A percentile compares a stretch with the other conserved stretches of the same genome.
Conservation (phyloP, 1,284 basidiomycete species). For the Cryptococcus sp. region DNA sequence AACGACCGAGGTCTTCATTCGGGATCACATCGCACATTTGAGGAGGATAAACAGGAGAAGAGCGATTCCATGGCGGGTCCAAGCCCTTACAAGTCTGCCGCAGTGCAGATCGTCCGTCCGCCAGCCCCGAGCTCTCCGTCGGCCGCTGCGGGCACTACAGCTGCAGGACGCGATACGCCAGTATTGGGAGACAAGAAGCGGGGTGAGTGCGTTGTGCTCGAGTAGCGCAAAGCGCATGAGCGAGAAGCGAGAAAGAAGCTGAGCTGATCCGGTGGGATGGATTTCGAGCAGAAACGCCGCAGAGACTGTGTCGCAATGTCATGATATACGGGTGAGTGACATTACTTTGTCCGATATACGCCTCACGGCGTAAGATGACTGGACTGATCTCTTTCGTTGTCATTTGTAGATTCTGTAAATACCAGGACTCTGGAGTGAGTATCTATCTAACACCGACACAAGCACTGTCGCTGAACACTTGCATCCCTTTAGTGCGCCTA, state of each 20-base stretch:
- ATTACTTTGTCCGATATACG: neutral
- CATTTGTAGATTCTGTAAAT: conserved; percentile 69
- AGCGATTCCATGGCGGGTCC: conserved; percentile 22
- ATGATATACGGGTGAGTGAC: conserved; percentile 73
- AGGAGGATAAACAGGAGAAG: no score
- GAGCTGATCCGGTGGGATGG: neutral
- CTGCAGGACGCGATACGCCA: conserved; percentile 9
- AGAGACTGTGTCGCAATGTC: conserved; percentile 81
- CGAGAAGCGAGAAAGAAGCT: neutral
- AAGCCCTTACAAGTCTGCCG: conserved; percentile 53
- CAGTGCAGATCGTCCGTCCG: conserved; percentile 63
- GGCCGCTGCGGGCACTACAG: neutral
- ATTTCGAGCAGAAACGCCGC: conserved; percentile 46
- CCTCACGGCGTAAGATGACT: conserved; percentile 1
- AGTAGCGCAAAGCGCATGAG: neutral
- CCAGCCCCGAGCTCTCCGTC: conserved; percentile 31
- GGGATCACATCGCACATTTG: no score
- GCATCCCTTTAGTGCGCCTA: conserved; percentile 61
- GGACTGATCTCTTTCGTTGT: no score
- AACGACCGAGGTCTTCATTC: no score
- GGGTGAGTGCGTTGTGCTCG: no score
- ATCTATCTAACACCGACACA: neutral
- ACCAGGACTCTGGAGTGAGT: conserved; percentile 70
- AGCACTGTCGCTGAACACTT: conserved; percentile 12
- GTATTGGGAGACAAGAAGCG: conserved; percentile 30